Percentiles rank a stretch among this genome's conserved stretches.
Conservation (phyloP, 257 asterid species). For the Petunia secreta region DNA sequence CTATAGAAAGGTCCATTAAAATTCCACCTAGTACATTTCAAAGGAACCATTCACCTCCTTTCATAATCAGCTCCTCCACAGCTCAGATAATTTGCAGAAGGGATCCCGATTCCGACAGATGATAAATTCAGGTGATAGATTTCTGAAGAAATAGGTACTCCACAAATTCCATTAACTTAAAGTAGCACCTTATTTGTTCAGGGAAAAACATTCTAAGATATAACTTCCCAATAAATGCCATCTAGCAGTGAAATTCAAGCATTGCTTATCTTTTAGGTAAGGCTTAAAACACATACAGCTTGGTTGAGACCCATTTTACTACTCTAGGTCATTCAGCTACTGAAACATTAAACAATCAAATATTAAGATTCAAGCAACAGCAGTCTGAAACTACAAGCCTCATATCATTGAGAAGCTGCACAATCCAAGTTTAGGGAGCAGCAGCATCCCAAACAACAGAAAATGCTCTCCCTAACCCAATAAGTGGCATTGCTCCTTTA, state of each 20-base stretch:
- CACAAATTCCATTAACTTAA: background rate
- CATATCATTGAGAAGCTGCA: background rate
- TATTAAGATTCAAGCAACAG: background rate
- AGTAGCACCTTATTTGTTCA: background rate
- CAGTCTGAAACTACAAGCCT: background rate
- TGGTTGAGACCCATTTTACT: background rate
- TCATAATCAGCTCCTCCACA: constrained; percentile 62
- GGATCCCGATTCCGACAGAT: background rate
- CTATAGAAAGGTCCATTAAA: constrained; percentile 62
- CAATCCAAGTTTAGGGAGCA: constrained; percentile 14
- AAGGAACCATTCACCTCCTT: constrained; percentile 46
- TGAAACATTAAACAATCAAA: background rate
- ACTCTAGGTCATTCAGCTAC: background rate
- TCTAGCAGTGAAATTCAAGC: background rate
- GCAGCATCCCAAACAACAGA: background rate
- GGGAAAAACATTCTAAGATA: background rate
- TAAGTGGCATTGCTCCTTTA: background rate
- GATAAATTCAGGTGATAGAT: background rate
- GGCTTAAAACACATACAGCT: background rate
- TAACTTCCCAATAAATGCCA: background rate
- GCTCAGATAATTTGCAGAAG: constrained; percentile 49
- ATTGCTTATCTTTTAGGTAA: background rate
- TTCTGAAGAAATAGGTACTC: background rate
- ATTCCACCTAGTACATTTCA: constrained; percentile 51
- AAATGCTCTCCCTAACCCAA: background rate